Evolutionary conservation across 176 grass and related monocot species (phyloP), one percentile per base, ranked within the genome.

Genomic region (Areca catechu): DNA sequence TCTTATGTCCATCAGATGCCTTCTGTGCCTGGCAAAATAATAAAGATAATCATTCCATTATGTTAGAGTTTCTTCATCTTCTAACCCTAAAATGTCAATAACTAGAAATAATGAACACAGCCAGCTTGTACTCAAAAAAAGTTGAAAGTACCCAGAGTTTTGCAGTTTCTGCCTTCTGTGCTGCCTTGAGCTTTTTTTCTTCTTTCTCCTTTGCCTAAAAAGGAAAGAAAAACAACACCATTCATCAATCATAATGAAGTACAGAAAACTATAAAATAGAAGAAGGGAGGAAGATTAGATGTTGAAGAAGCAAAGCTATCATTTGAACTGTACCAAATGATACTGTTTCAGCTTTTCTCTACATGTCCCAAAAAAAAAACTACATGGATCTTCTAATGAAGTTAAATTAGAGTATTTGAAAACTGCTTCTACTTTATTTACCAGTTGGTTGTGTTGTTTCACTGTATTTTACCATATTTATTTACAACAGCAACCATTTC

Each of bases 161-260:
- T 19, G 74, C 77, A 12, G 19, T 61, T 64, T 86, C 50, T 17
- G 64, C 78, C 47, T 87, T 87, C 49, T 81, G 73, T 62, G 74
- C 61, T 7, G 74, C 89, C 71, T 81, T 93, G 22, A 84, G 70
- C 48, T 76, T 87, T 70, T 87, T 87, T 22, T 77, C 77, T 76
- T 85, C 83, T 78, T 86, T 80, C 66, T 76, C 65, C 68, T 73
- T 83, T 17, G 77, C 89, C 83, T 93, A 20, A 54, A 15, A 61
- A 69, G 62, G 4, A 29, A 68, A 70, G 56, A 34, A 56, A 30
- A 60, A 53, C 20, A 66, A 22, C 19, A 17, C 63, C 9, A 7
- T 21, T 7, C 5, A 22, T 65, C 16, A 7, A 56, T 4, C 14
- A 20, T 60, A 54, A 73, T 2, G 15, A 74, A 10, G 9, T 19